Conservation (phyloP, 768 basidiomycete genomes). For the Phanerochaete sordida region DNA sequence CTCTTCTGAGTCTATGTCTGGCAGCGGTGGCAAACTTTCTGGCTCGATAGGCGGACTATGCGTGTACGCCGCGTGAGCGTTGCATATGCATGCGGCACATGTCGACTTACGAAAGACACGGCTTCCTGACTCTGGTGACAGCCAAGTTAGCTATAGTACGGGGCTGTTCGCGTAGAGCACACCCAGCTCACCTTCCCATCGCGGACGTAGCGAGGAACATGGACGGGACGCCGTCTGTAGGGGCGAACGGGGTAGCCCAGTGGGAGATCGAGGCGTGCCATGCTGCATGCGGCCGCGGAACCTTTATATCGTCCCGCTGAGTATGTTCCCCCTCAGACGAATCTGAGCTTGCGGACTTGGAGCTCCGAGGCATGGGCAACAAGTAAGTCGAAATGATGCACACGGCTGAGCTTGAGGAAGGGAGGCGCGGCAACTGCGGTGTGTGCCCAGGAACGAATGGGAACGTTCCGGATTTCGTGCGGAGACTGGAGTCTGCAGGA, state of each 20-base stretch:
- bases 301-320: constrained; percentile 3
- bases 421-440: not conserved
- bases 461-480: not conserved
- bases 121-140: not conserved
- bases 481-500: constrained; percentile 7
- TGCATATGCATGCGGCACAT: too few species aligned
- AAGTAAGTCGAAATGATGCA: not conserved
- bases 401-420: not conserved
- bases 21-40: constrained; percentile 50
- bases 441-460: not conserved
- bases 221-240: not conserved
- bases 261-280: not conserved
- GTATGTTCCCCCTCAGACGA: not conserved
- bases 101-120: not conserved
- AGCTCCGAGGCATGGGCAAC: constrained; percentile 9
- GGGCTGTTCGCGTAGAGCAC: not conserved
- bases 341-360: constrained; percentile 13
- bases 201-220: not conserved
- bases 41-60: constrained; percentile 32
- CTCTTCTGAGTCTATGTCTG: constrained; percentile 43
- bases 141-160: too few species aligned
- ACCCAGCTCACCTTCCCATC: not conserved
- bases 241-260: not conserved
- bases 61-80: too few species aligned
- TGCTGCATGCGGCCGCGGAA: constrained; percentile 10